Percentiles rank a stretch among this genome's conserved stretches.
Conservation (phyloP, 768 basidiomycete species). For the Rossbeevera mucosa region DNA sequence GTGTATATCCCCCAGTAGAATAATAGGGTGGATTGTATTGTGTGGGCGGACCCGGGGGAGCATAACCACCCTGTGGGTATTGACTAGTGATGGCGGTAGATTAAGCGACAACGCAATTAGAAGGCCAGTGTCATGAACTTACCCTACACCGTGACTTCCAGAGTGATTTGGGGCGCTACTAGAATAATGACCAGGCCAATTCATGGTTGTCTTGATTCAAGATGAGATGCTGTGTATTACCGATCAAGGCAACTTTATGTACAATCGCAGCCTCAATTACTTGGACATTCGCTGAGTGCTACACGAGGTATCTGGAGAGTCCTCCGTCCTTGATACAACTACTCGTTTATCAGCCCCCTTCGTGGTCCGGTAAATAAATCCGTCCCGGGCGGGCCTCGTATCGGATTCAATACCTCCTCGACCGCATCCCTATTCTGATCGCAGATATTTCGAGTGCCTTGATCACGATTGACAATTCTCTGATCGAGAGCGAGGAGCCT, state of each 20-base stretch:
- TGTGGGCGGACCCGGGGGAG: constrained; percentile 7
- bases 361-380: constrained; percentile 4
- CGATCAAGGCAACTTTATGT: too few species aligned
- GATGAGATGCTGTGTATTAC: too few species aligned
- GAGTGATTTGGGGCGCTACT: not conserved
- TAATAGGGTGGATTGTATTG: constrained; percentile 8
- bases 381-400: constrained; percentile 4
- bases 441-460: constrained; percentile 25
- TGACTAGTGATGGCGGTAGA: constrained; percentile 28
- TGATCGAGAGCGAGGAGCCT: constrained; percentile 19
- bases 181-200: constrained; percentile 1
- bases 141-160: constrained; percentile 12
- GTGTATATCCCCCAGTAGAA: constrained; percentile 8
- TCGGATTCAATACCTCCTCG: constrained; percentile 22
- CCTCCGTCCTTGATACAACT: too few species aligned
- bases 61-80: constrained; percentile 35
- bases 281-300: too few species aligned
- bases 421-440: constrained; percentile 23
- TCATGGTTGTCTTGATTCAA: too few species aligned
- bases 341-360: too few species aligned
- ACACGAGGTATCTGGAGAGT: too few species aligned
- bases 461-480: constrained; percentile 23
- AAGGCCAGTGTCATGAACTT: constrained; percentile 1
- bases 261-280: too few species aligned
- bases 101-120: not conserved